Evolutionary conservation across 345 rosid species (phyloP).

Genomic region (Syzygium jambos): DNA sequence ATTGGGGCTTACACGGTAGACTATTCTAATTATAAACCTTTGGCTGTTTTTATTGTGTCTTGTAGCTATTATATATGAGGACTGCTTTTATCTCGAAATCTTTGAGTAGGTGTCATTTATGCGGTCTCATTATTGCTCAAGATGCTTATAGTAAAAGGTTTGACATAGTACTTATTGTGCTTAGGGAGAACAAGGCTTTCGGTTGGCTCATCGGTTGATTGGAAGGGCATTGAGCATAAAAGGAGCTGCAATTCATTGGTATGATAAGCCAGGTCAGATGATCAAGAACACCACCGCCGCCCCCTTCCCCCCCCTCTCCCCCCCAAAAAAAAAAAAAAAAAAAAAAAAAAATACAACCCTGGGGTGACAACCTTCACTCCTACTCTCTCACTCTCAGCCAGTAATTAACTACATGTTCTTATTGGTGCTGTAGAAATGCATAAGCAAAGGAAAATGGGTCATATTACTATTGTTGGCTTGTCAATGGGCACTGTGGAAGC

Average conservation of each 20-base stretch:
- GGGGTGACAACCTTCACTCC: not conserved
- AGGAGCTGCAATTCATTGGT: constrained; percentile 93
- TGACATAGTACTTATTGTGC: not conserved
- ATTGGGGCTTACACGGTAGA: not conserved
- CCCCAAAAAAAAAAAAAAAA: not conserved
- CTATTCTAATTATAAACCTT: not conserved
- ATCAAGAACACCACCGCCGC: not conserved
- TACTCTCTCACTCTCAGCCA: not conserved
- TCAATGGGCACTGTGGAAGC: constrained; percentile 60
- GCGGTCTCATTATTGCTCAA: not conserved
- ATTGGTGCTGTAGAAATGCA: constrained; percentile 55
- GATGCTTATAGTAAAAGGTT: not conserved
- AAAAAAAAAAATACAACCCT: too few species aligned
- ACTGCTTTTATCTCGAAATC: not conserved
- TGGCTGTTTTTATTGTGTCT: not conserved
- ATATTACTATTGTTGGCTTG: constrained; percentile 73
- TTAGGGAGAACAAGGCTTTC: constrained; percentile 80
- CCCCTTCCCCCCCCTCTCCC: too few species aligned
- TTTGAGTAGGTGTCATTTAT: not conserved
- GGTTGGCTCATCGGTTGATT: constrained; percentile 51
- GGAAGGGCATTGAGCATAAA: constrained; percentile 55
- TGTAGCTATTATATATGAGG: not conserved
- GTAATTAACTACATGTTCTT: not conserved
- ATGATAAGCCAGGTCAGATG: constrained; percentile 83
- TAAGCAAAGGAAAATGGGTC: constrained; percentile 95